Conservation (phyloP, 2,329 filamentous ascomycete genomes). For the Xylariales sp. region DNA sequence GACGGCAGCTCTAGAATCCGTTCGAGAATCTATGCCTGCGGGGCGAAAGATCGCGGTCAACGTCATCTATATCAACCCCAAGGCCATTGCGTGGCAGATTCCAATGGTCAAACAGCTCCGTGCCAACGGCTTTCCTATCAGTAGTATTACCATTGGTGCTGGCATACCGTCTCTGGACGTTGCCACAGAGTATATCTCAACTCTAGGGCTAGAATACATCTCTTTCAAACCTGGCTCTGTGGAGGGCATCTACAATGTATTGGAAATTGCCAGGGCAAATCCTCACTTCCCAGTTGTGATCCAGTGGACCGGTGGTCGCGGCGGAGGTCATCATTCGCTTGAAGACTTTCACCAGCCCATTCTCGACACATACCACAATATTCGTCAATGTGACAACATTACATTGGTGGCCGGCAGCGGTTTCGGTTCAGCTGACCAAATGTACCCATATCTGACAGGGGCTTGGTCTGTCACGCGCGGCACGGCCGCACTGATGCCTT, state of each 20-base stretch:
- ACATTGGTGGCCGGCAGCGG: conserved; percentile 42
- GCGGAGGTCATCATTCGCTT: conserved; percentile 44
- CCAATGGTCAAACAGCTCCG: conserved; percentile 42
- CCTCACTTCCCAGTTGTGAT: conserved; percentile 39
- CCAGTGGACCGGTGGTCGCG: conserved; percentile 46
- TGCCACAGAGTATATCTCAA: conserved; percentile 40
- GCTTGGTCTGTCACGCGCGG: conserved; percentile 37
- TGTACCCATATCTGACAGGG: conserved; percentile 41
- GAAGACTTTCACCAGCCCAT: conserved; percentile 47
- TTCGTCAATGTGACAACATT: conserved; percentile 40
- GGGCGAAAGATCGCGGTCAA: conserved; percentile 49
- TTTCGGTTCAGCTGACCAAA: conserved; percentile 41
- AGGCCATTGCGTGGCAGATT: conserved; percentile 48
- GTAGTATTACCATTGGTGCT: conserved; percentile 42
- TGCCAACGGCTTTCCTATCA: conserved; percentile 39
- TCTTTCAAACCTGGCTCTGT: conserved; percentile 42
- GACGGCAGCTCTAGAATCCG: conserved; percentile 38
- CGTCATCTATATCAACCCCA: conserved; percentile 49
- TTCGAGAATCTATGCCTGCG: conserved; percentile 37
- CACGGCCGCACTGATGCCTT: conserved; percentile 38
- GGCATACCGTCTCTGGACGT: conserved; percentile 43
- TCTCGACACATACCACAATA: conserved; percentile 37
- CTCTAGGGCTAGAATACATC: conserved; percentile 40
- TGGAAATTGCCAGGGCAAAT: conserved; percentile 42
- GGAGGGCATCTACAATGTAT: conserved; percentile 38